phyloP scores from a whole-genome alignment of 2,329 filamentous ascomycete species.

The Pseudogymnoascus sp. region DNA sequence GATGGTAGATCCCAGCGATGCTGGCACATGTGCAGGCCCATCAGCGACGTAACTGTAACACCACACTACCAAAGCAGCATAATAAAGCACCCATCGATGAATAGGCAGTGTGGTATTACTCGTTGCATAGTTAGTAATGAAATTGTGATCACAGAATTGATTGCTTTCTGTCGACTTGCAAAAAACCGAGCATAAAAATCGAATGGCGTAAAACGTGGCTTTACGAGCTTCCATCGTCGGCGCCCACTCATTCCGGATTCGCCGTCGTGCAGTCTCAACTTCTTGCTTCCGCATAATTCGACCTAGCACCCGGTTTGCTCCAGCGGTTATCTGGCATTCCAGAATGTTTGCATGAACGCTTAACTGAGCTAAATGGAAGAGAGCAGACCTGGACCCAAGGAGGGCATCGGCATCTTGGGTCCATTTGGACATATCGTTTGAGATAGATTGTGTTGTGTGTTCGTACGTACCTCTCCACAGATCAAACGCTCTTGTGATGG shows the following conservation, averaged over 20 bases:
- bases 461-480: slow-evolving; percentile 76
- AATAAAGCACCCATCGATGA: slow-evolving; percentile 91
- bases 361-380: slow-evolving; percentile 95
- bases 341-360: slow-evolving; percentile 95
- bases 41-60: slow-evolving; percentile 88
- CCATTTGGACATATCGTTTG: slow-evolving; percentile 47
- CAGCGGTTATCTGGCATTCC: slow-evolving; percentile 91
- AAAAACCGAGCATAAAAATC: slow-evolving; percentile 78
- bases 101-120: slow-evolving; percentile 86
- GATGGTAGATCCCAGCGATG: slow-evolving; percentile 42
- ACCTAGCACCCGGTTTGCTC: slow-evolving; percentile 77
- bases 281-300: slow-evolving; percentile 78
- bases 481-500: slow-evolving; percentile 82
- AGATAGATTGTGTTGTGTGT: slow-evolving; percentile 46
- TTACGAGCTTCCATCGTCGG: slow-evolving; percentile 81
- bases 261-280: slow-evolving; percentile 68
- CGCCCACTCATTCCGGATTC: slow-evolving; percentile 87
- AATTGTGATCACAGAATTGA: slow-evolving; percentile 22
- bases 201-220: slow-evolving; percentile 85
- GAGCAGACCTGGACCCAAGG: slow-evolving; percentile 79
- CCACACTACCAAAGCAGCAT: slow-evolving; percentile 88
- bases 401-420: slow-evolving; percentile 63
- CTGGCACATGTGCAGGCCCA: slow-evolving; percentile 51
- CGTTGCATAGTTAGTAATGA: slow-evolving; percentile 62
- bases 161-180: slow-evolving; percentile 33